phyloP scores from a whole-genome alignment of 2,329 filamentous ascomycete species.

The Pseudogymnoascus sp. region DNA sequence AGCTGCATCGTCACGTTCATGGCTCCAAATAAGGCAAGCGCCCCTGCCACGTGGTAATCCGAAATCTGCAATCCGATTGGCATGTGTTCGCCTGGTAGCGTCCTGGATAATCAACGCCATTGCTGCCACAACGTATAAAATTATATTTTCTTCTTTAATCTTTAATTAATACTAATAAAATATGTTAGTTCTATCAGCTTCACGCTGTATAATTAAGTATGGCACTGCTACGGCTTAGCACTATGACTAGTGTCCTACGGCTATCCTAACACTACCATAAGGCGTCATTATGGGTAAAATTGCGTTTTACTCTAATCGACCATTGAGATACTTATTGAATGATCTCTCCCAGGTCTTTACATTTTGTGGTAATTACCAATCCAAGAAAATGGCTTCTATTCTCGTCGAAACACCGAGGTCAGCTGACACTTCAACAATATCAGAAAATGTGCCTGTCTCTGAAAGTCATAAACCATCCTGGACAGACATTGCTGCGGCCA shows the following conservation, averaged over 20 bases:
- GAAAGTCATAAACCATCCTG: slow-evolving; percentile 1
- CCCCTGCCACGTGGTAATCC: too few species aligned
- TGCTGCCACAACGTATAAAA: too few species aligned
- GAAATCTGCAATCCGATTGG: too few species aligned
- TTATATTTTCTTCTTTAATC: too few species aligned
- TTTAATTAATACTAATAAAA: background rate
- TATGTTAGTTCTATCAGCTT: background rate
- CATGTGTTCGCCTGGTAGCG: too few species aligned
- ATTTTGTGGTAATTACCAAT: background rate
- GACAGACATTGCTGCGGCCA: slow-evolving; percentile 1
- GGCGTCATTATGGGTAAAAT: background rate
- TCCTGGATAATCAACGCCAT: too few species aligned
- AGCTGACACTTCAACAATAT: background rate
- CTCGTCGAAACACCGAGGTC: background rate
- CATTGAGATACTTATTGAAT: background rate
- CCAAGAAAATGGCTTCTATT: background rate
- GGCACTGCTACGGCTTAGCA: background rate
- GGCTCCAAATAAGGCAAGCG: too few species aligned
- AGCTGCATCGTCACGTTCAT: too few species aligned
- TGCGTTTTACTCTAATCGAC: background rate
- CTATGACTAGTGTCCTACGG: background rate
- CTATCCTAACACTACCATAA: background rate
- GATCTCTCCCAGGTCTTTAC: background rate
- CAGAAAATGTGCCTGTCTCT: background rate
- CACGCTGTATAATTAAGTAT: background rate